phyloP scores from a whole-genome alignment of 306 rosid genomes.

The Cyclanthera cordifolia region DNA sequence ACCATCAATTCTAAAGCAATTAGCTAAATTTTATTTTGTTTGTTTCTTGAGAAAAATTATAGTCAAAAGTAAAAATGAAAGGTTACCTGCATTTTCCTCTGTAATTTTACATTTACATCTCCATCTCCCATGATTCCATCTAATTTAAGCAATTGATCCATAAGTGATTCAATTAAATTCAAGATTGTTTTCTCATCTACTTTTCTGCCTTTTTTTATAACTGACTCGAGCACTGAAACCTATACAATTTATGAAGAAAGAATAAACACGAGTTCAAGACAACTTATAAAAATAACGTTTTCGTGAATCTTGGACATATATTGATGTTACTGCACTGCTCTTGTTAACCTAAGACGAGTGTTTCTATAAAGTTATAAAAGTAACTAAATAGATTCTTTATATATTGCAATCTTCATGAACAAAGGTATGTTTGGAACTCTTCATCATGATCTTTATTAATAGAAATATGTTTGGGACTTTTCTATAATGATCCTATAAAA shows the following conservation, averaged over 20 bases:
- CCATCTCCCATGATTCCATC: slow-evolving; percentile 55
- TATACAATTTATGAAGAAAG: neutral
- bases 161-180: slow-evolving; percentile 50
- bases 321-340: too few relatives aligned
- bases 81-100: slow-evolving; percentile 49
- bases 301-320: too few relatives aligned
- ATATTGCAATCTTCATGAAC: too few relatives aligned
- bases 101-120: slow-evolving; percentile 43
- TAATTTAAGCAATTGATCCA: slow-evolving; percentile 47
- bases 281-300: neutral
- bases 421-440: too few relatives aligned
- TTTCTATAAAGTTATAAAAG: too few relatives aligned
- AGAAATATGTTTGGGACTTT: too few relatives aligned
- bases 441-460: too few relatives aligned
- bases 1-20: neutral
- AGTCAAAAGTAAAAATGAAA: neutral
- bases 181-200: slow-evolving; percentile 32
- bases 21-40: neutral
- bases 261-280: neutral
- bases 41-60: neutral
- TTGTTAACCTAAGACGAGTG: too few relatives aligned
- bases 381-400: too few relatives aligned
- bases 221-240: slow-evolving; percentile 50
- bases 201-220: slow-evolving; percentile 25
- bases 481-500: too few relatives aligned